Evolutionary conservation across 1,284 basidiomycete genomes (phyloP).

Genomic region (Anthracocystis panici-leucophaei): DNA sequence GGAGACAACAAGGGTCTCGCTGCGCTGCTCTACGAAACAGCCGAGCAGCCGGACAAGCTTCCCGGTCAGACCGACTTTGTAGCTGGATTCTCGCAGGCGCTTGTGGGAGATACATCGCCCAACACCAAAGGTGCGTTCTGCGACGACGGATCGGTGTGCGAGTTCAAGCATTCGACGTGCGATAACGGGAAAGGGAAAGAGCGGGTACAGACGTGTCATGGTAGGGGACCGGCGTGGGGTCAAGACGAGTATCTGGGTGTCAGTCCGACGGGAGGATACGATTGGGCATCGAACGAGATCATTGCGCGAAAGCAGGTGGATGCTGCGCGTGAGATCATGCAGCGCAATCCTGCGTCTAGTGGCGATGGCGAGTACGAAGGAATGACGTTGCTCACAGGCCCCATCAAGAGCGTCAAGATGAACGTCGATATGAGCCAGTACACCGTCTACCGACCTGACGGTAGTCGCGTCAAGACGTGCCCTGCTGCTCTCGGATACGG

Average conservation of each 20-base stretch:
- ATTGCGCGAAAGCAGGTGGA: conserved; percentile 59
- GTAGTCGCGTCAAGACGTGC: conserved; percentile 79
- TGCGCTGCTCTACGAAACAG: conserved; percentile 57
- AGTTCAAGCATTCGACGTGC: conserved; percentile 58
- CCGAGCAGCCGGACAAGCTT: conserved; percentile 44
- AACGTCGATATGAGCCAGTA: conserved; percentile 77
- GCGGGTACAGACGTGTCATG: conserved; percentile 58
- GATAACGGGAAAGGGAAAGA: conserved; percentile 48
- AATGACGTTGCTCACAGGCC: conserved; percentile 31
- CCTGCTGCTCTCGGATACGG: conserved; percentile 77
- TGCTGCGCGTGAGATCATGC: conserved; percentile 50
- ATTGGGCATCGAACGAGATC: conserved; percentile 59
- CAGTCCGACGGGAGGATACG: conserved; percentile 58
- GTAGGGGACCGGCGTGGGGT: conserved; percentile 57
- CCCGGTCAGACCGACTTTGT: conserved; percentile 55
- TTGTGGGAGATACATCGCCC: conserved; percentile 62
- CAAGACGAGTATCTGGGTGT: conserved; percentile 30
- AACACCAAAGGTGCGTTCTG: conserved; percentile 61
- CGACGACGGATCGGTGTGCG: conserved; percentile 58
- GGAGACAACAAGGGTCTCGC: conserved; percentile 64
- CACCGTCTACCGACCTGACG: conserved; percentile 77
- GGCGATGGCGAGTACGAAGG: conserved; percentile 22
- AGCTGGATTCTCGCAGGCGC: conserved; percentile 59
- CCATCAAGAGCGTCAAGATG: conserved; percentile 58
- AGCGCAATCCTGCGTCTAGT: conserved; percentile 10